Base-by-base conservation (phyloP, 352 stramenopile species). In the Elongisporangium undulatum region DNA sequence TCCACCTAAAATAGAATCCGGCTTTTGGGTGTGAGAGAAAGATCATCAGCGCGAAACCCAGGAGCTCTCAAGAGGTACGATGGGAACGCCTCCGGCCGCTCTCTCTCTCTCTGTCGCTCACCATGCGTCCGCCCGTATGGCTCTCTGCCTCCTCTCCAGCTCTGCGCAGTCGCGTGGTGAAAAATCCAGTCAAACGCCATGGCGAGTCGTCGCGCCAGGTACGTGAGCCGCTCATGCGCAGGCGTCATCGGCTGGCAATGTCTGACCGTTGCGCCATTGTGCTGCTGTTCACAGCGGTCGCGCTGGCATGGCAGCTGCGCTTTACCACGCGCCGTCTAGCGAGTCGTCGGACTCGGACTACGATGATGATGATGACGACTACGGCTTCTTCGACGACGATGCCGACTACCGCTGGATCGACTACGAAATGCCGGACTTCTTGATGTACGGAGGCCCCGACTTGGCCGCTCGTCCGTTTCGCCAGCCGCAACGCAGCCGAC, bases 271-370 rank as follows among this genome's bases (percentile, higher is more conserved):
- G 4, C 13, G 29, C 29, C 9, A n/a, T n/a, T n/a, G n/a, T n/a
- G n/a, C n/a, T n/a, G n/a, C 13, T 41, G 29, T 13, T 41, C 29
- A 6, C 29, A 41, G 29, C 29, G 29, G 29, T 15, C 5, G 29
- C 8, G 29, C 29, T 15, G 29, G 4, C 8, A 41, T 41, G 29
- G 29, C 29, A 15, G 29, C 29, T 1, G 29, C 29, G 8, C 4
- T 41, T 13, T 15, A 41, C 29, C 29, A 41, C 9, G 29, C 29
- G 29, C 29, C 29, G 9, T 41, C 29, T 2, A 41, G 29, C 13
- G 54, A 57, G 2, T 55, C 65, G 62, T 53, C 56, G 15, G 38
- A 68, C 3, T 59, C 24, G 41, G 56, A 58, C n/a, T 51, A 53
- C 4, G 51, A 56, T 5, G 45, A 69, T 8, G 49, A 62, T 3